Evolutionary conservation across 2,329 filamentous ascomycete genomes (phyloP), one percentile per base, ranked within the genome.

Genomic region (Calonectria leucothoes): DNA sequence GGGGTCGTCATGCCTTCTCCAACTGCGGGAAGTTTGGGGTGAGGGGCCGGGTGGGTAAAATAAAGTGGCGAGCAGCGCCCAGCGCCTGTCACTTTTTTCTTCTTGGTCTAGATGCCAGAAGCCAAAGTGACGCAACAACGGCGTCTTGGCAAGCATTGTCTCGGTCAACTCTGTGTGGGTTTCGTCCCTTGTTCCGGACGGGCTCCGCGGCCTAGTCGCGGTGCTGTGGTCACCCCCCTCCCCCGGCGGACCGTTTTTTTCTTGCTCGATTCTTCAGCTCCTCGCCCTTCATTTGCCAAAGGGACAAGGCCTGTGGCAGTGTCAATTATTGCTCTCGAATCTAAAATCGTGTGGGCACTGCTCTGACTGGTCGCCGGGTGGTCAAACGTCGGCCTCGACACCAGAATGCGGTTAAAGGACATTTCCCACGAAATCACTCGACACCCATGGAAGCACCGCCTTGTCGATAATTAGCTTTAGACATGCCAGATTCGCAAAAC

Each of bases 331-430:
- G 17, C 25, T 14, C 33, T 39, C 33, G 35, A 61, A 61, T 39
- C 55, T 61, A 61, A 61, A 61, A 61, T 61, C 14, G n/a, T 25
- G 35, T 45, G 33, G 55, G 25, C 33, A 12, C 23, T 14, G 14
- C 35, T 39, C 55, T 61, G 33, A 61, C 55, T 61, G 55, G 55
- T 6, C 55, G 25, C 55, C 5, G n/a, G 27, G 37, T 25, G 55
- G 35, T 42, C 55, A 17, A 39, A 25, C 27, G 23, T 61, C 55
- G 55, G 55, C 23, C 2, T 61, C 33, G 20, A 11, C 2, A 29
- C 23, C 55, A 39, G 35, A 61, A 61, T 61, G 55, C 55, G 55
- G 55, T 61, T 61, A 61, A 61, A 61, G 33, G n/a, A 8, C n/a
- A n/a, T n/a, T 33, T 39, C 4, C 25, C 27, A 37, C 35, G 25